Evolutionary conservation across 2,329 filamentous ascomycete genomes (phyloP).

Genomic region (Phoma sp.): DNA sequence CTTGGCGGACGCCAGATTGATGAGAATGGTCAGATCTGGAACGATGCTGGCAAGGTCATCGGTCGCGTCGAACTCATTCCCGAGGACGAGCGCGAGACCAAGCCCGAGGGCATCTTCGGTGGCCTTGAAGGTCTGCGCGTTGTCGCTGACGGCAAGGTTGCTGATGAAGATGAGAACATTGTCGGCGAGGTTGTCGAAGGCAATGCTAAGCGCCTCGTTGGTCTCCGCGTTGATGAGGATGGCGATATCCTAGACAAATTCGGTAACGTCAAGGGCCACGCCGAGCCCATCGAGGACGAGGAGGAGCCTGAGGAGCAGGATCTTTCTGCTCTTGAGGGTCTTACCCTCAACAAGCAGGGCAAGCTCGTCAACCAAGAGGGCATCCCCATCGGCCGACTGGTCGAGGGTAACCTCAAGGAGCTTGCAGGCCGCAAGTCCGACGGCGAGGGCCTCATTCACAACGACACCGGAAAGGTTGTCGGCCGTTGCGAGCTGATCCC

Average conservation of each 20-base stretch:
- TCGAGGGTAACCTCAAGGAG: conserved; percentile 70
- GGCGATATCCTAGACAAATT: conserved; percentile 69
- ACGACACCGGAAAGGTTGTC: conserved; percentile 73
- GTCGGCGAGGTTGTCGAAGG: conserved; percentile 64
- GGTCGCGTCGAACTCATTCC: conserved; percentile 73
- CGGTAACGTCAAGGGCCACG: conserved; percentile 68
- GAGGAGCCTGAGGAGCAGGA: conserved; percentile 52
- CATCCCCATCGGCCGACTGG: conserved; percentile 65
- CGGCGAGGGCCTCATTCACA: conserved; percentile 74
- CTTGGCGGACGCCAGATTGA: conserved; percentile 75
- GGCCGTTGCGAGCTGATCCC: conserved; percentile 73
- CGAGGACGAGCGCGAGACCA: conserved; percentile 66
- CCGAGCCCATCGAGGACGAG: conserved; percentile 63
- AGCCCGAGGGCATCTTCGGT: conserved; percentile 60
- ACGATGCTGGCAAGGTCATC: conserved; percentile 74
- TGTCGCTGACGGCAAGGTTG: conserved; percentile 57
- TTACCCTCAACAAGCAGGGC: conserved; percentile 59
- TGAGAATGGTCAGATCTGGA: conserved; percentile 74
- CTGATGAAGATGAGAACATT: conserved; percentile 59
- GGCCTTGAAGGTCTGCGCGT: conserved; percentile 59
- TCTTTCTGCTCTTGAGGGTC: conserved; percentile 56
- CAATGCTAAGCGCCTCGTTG: conserved; percentile 66
- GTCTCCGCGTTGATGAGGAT: conserved; percentile 67
- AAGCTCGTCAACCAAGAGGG: conserved; percentile 59
- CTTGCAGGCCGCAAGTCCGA: conserved; percentile 75